A percentile compares a stretch with the other conserved stretches of the same genome.
Conservation (phyloP, 176 grass and related monocot species). For the Oryza punctata region DNA sequence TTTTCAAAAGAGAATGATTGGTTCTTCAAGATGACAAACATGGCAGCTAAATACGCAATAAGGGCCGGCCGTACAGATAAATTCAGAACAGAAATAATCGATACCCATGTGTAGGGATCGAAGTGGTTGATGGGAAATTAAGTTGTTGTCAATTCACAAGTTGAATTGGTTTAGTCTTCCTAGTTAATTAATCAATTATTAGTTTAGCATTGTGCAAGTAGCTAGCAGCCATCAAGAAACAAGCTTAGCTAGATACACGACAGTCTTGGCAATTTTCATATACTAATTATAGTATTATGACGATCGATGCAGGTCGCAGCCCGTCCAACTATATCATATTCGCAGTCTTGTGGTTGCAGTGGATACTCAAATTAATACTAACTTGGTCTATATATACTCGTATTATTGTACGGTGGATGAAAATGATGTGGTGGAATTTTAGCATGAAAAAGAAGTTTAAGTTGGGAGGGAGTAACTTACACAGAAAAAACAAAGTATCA, state of each 20-base stretch:
- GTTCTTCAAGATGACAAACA: background rate
- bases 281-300: background rate
- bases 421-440: background rate
- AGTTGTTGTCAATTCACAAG: constrained; percentile 19
- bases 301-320: background rate
- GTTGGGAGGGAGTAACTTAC: background rate
- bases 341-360: constrained; percentile 16
- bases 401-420: background rate
- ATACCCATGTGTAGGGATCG: background rate
- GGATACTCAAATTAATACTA: background rate
- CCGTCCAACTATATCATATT: constrained; percentile 8
- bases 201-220: background rate
- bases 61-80: background rate
- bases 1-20: background rate
- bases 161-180: constrained; percentile 14
- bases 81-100: background rate
- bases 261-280: background rate
- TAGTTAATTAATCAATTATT: constrained; percentile 14
- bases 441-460: background rate
- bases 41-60: background rate
- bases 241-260: background rate
- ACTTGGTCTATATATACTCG: no score
- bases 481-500: no score
- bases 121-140: background rate
- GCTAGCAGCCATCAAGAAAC: background rate